Evolutionary conservation across 768 basidiomycete species (phyloP).

Genomic region (Leccinum broughii): DNA sequence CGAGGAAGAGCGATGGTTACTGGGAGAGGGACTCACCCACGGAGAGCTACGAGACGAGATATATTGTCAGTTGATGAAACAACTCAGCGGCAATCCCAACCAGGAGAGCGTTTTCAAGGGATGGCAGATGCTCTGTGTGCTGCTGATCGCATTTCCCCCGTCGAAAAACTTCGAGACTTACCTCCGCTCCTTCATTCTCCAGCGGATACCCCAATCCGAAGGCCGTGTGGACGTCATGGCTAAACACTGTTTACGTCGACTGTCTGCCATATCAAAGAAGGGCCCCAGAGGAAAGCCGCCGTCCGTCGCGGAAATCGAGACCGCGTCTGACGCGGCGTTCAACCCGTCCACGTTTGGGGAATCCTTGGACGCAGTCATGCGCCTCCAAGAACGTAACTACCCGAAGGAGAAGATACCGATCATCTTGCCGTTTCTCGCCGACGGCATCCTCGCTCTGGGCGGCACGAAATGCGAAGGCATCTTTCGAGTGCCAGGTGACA

Average conservation of each 20-base stretch:
- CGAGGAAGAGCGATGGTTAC: slow-evolving; percentile 86
- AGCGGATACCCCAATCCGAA: slow-evolving; percentile 63
- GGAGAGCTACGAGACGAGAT: slow-evolving; percentile 91
- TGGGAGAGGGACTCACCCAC: slow-evolving; percentile 74
- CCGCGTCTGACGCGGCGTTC: slow-evolving; percentile 93
- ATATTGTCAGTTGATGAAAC: slow-evolving; percentile 92
- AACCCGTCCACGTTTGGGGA: slow-evolving; percentile 94
- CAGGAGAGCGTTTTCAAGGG: slow-evolving; percentile 87
- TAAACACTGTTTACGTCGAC: slow-evolving; percentile 82
- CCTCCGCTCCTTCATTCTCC: slow-evolving; percentile 75
- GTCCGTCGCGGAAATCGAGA: slow-evolving; percentile 83
- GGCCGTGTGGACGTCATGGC: slow-evolving; percentile 89
- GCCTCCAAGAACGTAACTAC: slow-evolving; percentile 84
- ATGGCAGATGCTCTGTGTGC: slow-evolving; percentile 90
- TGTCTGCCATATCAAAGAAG: slow-evolving; percentile 73
- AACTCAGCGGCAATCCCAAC: slow-evolving; percentile 79
- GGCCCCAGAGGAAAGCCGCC: slow-evolving; percentile 87
- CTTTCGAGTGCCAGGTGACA: slow-evolving; percentile 90
- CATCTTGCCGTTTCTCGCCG: slow-evolving; percentile 90
- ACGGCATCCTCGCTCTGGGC: slow-evolving; percentile 87
- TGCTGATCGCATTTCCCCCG: slow-evolving; percentile 89
- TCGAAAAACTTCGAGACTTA: slow-evolving; percentile 91
- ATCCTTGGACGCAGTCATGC: slow-evolving; percentile 79
- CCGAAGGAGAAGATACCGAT: slow-evolving; percentile 85
- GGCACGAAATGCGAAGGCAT: slow-evolving; percentile 87